phyloP scores from a whole-genome alignment of 2,329 filamentous ascomycete genomes.

The Beauveria medogensis region DNA sequence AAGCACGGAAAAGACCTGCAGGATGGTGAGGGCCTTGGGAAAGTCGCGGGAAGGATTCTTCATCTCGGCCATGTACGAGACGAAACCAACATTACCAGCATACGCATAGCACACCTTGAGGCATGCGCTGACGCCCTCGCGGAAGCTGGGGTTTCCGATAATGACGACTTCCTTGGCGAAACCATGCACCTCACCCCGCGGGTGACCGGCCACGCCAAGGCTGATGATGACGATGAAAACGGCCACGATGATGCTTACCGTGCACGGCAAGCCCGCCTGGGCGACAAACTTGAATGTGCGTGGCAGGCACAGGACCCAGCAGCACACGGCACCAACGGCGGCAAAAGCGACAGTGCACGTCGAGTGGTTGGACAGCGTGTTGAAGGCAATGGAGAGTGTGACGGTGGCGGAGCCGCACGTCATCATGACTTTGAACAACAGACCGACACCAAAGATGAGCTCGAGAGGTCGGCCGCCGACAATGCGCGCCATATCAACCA shows the following conservation, averaged over 20 bases:
- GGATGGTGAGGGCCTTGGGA: conserved; percentile 21
- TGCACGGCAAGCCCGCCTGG: conserved; percentile 24
- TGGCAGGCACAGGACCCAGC: conserved; percentile 56
- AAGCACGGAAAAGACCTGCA: conserved; percentile 25
- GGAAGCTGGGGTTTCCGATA: conserved; percentile 23
- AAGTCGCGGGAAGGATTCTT: conserved; percentile 24
- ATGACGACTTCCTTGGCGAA: conserved; percentile 23
- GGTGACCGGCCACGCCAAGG: conserved; percentile 23
- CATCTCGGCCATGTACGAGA: conserved; percentile 29
- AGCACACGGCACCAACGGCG: conserved; percentile 52
- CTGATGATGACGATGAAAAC: conserved; percentile 30
- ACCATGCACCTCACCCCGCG: conserved; percentile 19
- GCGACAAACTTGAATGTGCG: conserved; percentile 48
- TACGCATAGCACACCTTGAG: conserved; percentile 29
- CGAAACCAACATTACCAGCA: conserved; percentile 30
- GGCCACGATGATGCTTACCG: conserved; percentile 26
- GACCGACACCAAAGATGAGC: conserved; percentile 43
- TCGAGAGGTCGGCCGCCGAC: conserved; percentile 28
- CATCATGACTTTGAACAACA: conserved; percentile 64
- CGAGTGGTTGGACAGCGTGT: conserved; percentile 54
- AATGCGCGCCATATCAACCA: conserved; percentile 60
- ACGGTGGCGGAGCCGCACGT: conserved; percentile 61
- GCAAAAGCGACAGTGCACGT: conserved; percentile 61
- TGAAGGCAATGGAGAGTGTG: conserved; percentile 59
- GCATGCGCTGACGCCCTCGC: conserved; percentile 24